Evolutionary conservation across 2,329 filamentous ascomycete species (phyloP).

Genomic region (Macroventuria anomochaeta): DNA sequence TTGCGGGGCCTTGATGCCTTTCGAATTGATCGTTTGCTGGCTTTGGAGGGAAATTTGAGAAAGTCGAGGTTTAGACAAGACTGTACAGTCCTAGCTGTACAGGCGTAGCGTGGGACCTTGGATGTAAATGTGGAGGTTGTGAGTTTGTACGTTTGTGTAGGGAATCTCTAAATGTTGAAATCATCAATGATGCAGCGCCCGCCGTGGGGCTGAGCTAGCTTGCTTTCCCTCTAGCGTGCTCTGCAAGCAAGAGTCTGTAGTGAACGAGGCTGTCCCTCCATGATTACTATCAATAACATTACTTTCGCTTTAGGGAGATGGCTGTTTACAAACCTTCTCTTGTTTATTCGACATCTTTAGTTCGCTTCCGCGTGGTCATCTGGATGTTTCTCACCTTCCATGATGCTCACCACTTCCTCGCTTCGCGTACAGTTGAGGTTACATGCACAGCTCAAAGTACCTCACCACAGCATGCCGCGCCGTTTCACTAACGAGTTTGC

Average conservation of each 20-base stretch:
- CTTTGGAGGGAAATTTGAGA: background rate
- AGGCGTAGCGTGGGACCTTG: too few species aligned
- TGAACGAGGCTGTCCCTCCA: background rate
- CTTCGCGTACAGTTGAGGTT: background rate
- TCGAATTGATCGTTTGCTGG: background rate
- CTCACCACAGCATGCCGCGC: background rate
- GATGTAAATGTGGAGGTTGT: background rate
- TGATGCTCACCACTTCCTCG: background rate
- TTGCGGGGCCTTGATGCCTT: conserved; percentile 5
- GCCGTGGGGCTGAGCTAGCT: conserved; percentile 7
- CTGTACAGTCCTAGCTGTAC: background rate
- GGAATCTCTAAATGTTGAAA: conserved; percentile 2
- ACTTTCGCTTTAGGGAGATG: too few species aligned
- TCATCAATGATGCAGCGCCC: conserved; percentile 11
- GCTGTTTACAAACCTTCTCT: too few species aligned
- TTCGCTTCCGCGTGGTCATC: too few species aligned
- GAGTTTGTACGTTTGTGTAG: background rate
- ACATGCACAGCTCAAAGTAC: background rate
- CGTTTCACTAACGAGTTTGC: background rate
- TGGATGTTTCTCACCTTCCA: too few species aligned
- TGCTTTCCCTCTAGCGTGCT: background rate
- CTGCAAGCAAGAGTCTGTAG: background rate
- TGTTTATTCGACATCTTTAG: too few species aligned
- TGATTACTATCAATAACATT: too few species aligned
- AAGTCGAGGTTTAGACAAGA: too few species aligned